These are phyloP conservation scores for Raphanus raphanistrum DNA, from an alignment of 345 rosid genomes.

Conservation along the genomic window DNA sequence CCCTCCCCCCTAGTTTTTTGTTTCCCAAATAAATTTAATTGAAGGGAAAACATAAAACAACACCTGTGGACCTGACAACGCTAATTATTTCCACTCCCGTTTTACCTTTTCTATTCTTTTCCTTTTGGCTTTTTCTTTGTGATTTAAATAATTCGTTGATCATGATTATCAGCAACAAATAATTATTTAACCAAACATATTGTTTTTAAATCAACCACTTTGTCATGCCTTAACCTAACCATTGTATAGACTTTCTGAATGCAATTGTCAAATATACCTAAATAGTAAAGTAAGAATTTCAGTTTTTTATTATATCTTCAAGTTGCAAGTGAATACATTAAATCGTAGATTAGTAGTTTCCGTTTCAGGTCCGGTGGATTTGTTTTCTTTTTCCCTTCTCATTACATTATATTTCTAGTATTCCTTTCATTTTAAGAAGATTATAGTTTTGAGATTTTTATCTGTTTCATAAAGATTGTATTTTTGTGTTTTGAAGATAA, in stretches of 20 bases:
- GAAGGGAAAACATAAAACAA: constrained; percentile 26
- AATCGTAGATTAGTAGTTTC: background rate
- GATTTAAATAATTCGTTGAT: constrained; percentile 27
- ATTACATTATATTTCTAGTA: background rate
- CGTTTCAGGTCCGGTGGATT: background rate
- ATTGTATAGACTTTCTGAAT: background rate
- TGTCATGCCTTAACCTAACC: constrained; percentile 26
- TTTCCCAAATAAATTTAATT: constrained; percentile 28
- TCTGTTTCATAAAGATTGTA: no score
- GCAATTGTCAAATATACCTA: background rate
- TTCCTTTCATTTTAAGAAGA: no score
- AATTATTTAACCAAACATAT: constrained; percentile 17
- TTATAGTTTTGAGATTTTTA: no score
- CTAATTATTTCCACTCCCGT: constrained; percentile 33
- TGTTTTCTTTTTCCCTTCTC: background rate
- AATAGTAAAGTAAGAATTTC: background rate
- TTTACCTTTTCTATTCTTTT: constrained; percentile 21
- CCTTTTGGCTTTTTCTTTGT: constrained; percentile 31
- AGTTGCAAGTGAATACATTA: background rate
- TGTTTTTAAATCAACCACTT: constrained; percentile 36
- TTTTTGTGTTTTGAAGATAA: no score
- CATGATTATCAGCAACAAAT: constrained; percentile 30
- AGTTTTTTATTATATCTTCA: background rate
- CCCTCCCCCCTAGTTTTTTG: constrained; percentile 21
- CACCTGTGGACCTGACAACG: constrained; percentile 38